Conservation (phyloP, 2,329 filamentous ascomycete species). For the Teratosphaeriaceae sp. region DNA sequence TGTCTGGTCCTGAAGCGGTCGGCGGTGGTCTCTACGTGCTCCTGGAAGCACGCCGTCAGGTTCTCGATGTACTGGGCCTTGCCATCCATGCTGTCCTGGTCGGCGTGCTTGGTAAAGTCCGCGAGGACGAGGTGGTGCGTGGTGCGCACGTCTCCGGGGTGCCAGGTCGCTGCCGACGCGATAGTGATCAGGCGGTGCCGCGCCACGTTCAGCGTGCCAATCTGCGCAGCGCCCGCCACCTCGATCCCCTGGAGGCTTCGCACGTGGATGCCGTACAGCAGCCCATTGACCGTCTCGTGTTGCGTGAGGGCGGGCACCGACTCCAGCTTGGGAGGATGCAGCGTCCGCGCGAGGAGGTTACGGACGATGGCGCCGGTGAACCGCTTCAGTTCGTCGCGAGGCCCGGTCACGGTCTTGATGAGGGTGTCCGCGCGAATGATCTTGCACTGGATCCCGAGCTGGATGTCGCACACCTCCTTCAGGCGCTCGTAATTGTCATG, state of each 20-base stretch:
- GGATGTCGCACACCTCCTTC: conserved; percentile 10
- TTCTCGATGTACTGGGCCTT: not conserved
- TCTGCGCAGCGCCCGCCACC: not conserved
- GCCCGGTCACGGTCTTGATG: not conserved
- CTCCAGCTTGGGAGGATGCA: not conserved
- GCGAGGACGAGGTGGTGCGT: not conserved
- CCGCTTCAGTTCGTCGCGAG: not conserved
- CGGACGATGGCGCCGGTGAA: conserved; percentile 3
- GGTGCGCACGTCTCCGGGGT: not conserved
- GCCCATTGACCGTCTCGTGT: not conserved
- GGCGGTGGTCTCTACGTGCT: not conserved
- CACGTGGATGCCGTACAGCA: conserved; percentile 1
- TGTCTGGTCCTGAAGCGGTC: not conserved
- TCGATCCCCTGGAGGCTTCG: not conserved
- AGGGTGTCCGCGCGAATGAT: not conserved
- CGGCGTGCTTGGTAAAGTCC: not conserved
- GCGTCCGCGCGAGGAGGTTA: not conserved
- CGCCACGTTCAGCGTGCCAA: not conserved
- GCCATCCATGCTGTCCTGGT: not conserved
- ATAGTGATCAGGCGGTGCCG: not conserved
- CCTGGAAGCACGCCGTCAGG: not conserved
- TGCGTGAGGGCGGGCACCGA: not conserved
- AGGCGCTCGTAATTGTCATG: not conserved
- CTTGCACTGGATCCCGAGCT: conserved; percentile 4
- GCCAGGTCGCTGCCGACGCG: not conserved